A percentile compares a stretch with the other conserved stretches of the same genome.
phyloP scores from a whole-genome alignment of 768 basidiomycete species.

The Strobilomyces dryophilus region DNA sequence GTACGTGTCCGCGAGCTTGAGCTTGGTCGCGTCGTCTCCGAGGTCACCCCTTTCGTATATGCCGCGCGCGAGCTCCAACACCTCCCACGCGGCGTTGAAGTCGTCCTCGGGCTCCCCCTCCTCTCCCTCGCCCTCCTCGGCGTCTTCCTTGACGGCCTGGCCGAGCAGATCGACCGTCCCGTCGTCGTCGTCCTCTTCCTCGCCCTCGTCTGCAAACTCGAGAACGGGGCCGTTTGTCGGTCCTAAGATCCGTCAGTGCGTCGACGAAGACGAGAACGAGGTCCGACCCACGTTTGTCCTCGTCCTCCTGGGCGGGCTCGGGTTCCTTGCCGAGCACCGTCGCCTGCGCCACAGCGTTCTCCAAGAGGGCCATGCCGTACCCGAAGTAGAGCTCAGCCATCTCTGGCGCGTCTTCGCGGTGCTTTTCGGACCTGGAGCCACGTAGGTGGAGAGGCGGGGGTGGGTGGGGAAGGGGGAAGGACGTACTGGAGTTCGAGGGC shows the following conservation, averaged over 20 bases:
- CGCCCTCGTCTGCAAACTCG: constrained; percentile 80
- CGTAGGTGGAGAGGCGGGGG: background rate
- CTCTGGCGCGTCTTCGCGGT: constrained; percentile 78
- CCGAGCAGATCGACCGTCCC: constrained; percentile 62
- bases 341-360: constrained; percentile 84
- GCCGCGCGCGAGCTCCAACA: constrained; percentile 89
- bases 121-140: constrained; percentile 48
- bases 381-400: constrained; percentile 85
- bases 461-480: constrained; percentile 4
- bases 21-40: constrained; percentile 55
- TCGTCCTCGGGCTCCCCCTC: constrained; percentile 91
- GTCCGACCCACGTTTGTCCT: constrained; percentile 32
- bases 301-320: constrained; percentile 46
- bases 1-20: constrained; percentile 89
- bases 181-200: constrained; percentile 50
- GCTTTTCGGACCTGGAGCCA: constrained; percentile 56
- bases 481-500: constrained; percentile 83
- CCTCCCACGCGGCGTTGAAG: constrained; percentile 97
- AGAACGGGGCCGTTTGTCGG: constrained; percentile 55
- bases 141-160: constrained; percentile 50
- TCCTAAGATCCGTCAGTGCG: constrained; percentile 17
- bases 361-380: constrained; percentile 91
- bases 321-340: constrained; percentile 87
- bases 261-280: no score
- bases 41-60: constrained; percentile 71